Conservation (phyloP, 768 basidiomycete species). For the Russula virescens region DNA sequence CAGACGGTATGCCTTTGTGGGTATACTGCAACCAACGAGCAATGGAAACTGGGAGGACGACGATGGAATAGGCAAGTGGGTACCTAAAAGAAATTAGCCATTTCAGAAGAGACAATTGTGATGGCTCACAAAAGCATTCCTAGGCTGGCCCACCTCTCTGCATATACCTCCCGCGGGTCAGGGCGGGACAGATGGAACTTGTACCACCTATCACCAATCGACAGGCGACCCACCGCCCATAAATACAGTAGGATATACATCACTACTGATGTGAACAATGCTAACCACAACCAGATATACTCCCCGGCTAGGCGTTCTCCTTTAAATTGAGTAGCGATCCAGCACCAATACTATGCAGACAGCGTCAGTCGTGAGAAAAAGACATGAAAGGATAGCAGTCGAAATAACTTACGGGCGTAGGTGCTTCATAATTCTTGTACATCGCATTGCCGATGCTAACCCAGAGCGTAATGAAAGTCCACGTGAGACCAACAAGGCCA, state of each 20-base stretch:
- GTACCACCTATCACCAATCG: no score
- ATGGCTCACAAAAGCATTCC: constrained; percentile 29
- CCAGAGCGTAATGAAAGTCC: no score
- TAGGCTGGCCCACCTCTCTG: constrained; percentile 4
- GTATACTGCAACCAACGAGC: constrained; percentile 37
- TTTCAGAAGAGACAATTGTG: background rate
- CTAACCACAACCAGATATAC: constrained; percentile 44
- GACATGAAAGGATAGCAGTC: background rate
- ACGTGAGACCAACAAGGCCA: no score
- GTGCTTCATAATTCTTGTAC: no score
- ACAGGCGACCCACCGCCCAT: constrained; percentile 34
- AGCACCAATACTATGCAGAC: constrained; percentile 38
- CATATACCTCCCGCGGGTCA: background rate
- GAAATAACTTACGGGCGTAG: no score
- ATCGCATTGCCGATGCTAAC: no score
- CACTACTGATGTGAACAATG: constrained; percentile 33
- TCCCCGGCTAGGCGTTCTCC: constrained; percentile 38
- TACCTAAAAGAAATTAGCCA: constrained; percentile 30
- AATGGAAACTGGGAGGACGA: constrained; percentile 38
- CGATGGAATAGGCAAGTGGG: constrained; percentile 36
- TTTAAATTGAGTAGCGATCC: no score
- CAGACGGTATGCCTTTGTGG: constrained; percentile 25
- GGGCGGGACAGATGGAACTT: constrained; percentile 16
- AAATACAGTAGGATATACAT: constrained; percentile 36
- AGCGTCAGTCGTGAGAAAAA: constrained; percentile 8